Evolutionary conservation across 2,329 filamentous ascomycete species (phyloP).

Genomic region (Zasmidium citrigriseum): DNA sequence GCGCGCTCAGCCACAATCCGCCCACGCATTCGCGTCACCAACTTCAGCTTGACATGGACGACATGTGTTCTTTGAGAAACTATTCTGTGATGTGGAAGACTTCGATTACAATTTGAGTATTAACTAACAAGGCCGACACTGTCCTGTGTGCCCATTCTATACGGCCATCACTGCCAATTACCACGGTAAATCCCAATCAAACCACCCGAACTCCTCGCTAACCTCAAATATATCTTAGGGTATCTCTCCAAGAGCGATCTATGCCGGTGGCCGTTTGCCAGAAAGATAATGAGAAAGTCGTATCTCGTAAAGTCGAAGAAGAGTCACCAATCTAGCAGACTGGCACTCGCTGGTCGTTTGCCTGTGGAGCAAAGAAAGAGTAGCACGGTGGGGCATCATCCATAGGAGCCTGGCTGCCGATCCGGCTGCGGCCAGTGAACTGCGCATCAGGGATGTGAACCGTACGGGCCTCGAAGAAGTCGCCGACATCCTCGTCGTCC

Average conservation of each 20-base stretch:
- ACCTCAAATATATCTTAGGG: neutral
- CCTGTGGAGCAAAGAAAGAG: constrained; percentile 18
- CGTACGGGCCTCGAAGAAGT: constrained; percentile 39
- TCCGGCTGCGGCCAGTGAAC: constrained; percentile 27
- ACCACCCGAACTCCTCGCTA: neutral
- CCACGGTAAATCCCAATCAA: neutral
- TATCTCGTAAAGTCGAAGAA: neutral
- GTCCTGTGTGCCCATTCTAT: neutral
- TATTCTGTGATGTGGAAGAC: no score
- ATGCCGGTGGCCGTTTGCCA: neutral
- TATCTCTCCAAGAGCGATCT: constrained; percentile 6
- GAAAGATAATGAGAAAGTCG: neutral
- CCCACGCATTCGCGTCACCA: neutral
- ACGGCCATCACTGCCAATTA: neutral
- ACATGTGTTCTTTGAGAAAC: no score
- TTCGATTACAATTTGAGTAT: neutral
- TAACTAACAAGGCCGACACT: neutral
- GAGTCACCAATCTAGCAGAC: constrained; percentile 9
- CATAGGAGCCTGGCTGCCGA: constrained; percentile 15
- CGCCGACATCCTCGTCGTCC: constrained; percentile 29
- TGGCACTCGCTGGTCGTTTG: constrained; percentile 9
- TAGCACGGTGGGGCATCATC: constrained; percentile 32
- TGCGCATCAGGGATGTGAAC: constrained; percentile 32
- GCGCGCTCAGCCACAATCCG: neutral
- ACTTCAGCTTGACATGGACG: neutral